Evolutionary conservation across 768 basidiomycete species (phyloP).

Genomic region (Cystofilobasidium ferigula): DNA sequence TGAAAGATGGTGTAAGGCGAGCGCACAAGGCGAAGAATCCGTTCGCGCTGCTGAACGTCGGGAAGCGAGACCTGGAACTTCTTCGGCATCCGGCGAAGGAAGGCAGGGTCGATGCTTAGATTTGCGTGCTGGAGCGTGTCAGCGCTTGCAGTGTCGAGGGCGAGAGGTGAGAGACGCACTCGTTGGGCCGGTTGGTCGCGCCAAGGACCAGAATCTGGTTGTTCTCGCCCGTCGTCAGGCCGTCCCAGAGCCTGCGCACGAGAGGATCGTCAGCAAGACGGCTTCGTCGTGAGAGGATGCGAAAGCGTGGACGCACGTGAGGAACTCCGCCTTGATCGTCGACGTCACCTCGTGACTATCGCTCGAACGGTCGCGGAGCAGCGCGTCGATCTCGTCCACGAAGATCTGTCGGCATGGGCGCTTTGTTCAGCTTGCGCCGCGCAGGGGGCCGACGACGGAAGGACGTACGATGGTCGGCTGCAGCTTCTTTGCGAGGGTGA

Average conservation of each 20-base stretch:
- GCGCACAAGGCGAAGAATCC: constrained; percentile 68
- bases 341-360: constrained; percentile 95
- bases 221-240: constrained; percentile 65
- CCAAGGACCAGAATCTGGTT: constrained; percentile 75
- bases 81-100: constrained; percentile 71
- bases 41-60: constrained; percentile 61
- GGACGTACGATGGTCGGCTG: constrained; percentile 67
- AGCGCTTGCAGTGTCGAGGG: constrained; percentile 53
- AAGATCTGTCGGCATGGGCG: constrained; percentile 51
- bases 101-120: constrained; percentile 40
- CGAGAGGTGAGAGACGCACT: constrained; percentile 38
- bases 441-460: background rate
- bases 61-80: constrained; percentile 80
- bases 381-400: constrained; percentile 96
- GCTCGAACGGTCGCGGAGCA: constrained; percentile 72
- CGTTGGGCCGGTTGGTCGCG: constrained; percentile 88
- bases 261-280: background rate
- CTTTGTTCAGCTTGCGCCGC: background rate
- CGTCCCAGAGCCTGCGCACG: constrained; percentile 74
- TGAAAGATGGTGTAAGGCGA: constrained; percentile 2
- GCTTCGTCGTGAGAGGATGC: background rate
- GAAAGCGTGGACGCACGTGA: constrained; percentile 35
- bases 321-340: constrained; percentile 88
- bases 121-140: too few species aligned
- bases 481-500: constrained; percentile 83